phyloP scores from a whole-genome alignment of 805 yeast genomes.

The Scheffersomyces lignosus region DNA sequence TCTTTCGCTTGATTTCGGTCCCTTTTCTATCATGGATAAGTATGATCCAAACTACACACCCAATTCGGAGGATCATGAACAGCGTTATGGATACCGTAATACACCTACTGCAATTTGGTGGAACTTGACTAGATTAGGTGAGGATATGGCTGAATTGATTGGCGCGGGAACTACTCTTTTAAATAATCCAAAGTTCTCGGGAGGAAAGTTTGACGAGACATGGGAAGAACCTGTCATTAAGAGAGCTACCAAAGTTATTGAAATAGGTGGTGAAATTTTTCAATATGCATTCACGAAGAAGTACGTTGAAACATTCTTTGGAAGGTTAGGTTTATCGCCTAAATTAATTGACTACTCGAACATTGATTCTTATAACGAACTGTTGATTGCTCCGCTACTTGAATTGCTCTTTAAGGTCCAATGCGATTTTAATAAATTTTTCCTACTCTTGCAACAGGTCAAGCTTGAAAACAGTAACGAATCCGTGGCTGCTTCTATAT shows the following conservation, averaged over 20 bases:
- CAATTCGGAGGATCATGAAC: slow-evolving; percentile 77
- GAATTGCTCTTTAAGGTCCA: slow-evolving; percentile 59
- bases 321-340: slow-evolving; percentile 65
- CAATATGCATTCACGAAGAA: slow-evolving; percentile 58
- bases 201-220: slow-evolving; percentile 47
- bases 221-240: slow-evolving; percentile 50
- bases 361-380: slow-evolving; percentile 40
- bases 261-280: slow-evolving; percentile 62
- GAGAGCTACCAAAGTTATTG: slow-evolving; percentile 67
- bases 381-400: slow-evolving; percentile 59
- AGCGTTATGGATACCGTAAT: slow-evolving; percentile 77
- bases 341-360: slow-evolving; percentile 30
- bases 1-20: slow-evolving; percentile 89
- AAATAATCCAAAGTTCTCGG: slow-evolving; percentile 41
- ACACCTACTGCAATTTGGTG: slow-evolving; percentile 91
- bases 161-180: slow-evolving; percentile 66
- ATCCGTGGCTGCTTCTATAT: slow-evolving; percentile 16
- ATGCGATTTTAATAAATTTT: slow-evolving; percentile 80
- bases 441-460: slow-evolving; percentile 57
- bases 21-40: slow-evolving; percentile 86
- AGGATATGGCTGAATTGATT: slow-evolving; percentile 74
- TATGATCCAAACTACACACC: slow-evolving; percentile 84
- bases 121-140: slow-evolving; percentile 85
- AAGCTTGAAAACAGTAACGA: slow-evolving; percentile 14
- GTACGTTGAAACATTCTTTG: slow-evolving; percentile 57